Evolutionary conservation across 2,329 filamentous ascomycete genomes (phyloP).

Genomic region (Alternaria angustiovoidea): DNA sequence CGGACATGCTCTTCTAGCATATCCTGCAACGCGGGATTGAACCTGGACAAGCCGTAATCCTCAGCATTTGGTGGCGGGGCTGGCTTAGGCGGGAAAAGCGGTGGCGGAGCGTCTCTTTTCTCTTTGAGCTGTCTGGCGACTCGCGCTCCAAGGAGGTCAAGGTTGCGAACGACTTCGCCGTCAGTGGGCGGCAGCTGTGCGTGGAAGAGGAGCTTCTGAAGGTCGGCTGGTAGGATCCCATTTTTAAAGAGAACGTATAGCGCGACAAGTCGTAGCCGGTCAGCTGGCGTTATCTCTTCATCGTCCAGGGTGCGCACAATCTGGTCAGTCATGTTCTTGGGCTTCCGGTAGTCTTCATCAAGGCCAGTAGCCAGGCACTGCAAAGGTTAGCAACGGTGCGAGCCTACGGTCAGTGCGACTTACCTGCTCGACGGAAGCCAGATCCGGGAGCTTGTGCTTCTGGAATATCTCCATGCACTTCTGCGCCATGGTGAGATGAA

Average conservation of each 20-base stretch:
- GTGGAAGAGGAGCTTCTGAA: slow-evolving; percentile 84
- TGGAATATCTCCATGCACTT: slow-evolving; percentile 97
- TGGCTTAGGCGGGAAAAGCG: slow-evolving; percentile 76
- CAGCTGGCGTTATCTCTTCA: slow-evolving; percentile 72
- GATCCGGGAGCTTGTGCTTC: slow-evolving; percentile 80
- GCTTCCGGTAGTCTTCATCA: slow-evolving; percentile 90
- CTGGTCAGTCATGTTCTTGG: slow-evolving; percentile 87
- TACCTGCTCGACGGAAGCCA: slow-evolving; percentile 86
- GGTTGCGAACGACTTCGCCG: slow-evolving; percentile 75
- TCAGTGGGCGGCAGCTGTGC: slow-evolving; percentile 79
- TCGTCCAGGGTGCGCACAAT: slow-evolving; percentile 90
- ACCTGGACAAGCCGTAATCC: slow-evolving; percentile 86
- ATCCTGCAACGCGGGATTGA: slow-evolving; percentile 80
- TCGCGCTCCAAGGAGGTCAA: slow-evolving; percentile 82
- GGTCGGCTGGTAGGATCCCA: slow-evolving; percentile 83
- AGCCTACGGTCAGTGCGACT: slow-evolving; percentile 2
- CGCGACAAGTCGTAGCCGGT: slow-evolving; percentile 84
- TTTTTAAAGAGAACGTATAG: slow-evolving; percentile 87
- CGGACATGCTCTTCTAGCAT: slow-evolving; percentile 75
- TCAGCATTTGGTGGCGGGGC: slow-evolving; percentile 64
- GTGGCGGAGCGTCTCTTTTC: slow-evolving; percentile 67
- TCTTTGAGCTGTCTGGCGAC: slow-evolving; percentile 80
- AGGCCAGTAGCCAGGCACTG: slow-evolving; percentile 85
- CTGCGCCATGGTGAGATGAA: slow-evolving; percentile 96
- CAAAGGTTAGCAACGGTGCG: slow-evolving; percentile 4